Evolutionary conservation across 208 protist species (phyloP).

Genomic region (Eutreptiella sp.): DNA sequence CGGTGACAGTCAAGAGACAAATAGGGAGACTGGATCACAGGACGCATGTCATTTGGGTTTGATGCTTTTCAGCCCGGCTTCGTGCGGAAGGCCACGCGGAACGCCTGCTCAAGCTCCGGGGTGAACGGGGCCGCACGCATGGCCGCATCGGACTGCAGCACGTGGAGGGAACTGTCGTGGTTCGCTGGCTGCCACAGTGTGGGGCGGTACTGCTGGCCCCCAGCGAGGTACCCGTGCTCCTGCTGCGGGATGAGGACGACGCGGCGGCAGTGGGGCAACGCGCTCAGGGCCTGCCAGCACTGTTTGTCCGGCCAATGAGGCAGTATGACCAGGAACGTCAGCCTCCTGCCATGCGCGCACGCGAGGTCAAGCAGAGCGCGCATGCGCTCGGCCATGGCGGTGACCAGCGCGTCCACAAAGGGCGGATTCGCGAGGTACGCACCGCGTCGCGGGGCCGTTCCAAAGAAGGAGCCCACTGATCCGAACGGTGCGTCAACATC

Average conservation of each 20-base stretch:
- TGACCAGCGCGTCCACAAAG: slow-evolving; percentile 8
- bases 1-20: too few species aligned
- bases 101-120: too few species aligned
- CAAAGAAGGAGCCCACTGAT: slow-evolving; percentile 36
- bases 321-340: slow-evolving; percentile 9
- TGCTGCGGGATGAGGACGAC: background rate
- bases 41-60: too few species aligned
- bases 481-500: slow-evolving; percentile 44
- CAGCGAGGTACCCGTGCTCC: slow-evolving; percentile 6
- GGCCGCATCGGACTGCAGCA: slow-evolving; percentile 13
- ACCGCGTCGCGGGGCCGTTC: background rate
- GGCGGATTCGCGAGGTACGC: slow-evolving; percentile 9
- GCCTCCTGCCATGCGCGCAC: background rate
- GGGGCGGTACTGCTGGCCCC: slow-evolving; percentile 1
- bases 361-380: too few species aligned
- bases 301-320: slow-evolving; percentile 2
- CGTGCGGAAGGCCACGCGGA: too few species aligned
- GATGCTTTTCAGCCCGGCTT: too few species aligned
- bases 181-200: background rate
- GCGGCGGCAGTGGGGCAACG: background rate
- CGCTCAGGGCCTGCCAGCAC: background rate
- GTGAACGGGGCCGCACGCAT: too few species aligned
- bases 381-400: slow-evolving; percentile 1
- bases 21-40: too few species aligned
- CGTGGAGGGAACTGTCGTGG: slow-evolving; percentile 1